These are phyloP conservation scores for Tetrahymena borealis DNA, from an alignment of 73 alveolate species.

Conservation along the genomic window DNA sequence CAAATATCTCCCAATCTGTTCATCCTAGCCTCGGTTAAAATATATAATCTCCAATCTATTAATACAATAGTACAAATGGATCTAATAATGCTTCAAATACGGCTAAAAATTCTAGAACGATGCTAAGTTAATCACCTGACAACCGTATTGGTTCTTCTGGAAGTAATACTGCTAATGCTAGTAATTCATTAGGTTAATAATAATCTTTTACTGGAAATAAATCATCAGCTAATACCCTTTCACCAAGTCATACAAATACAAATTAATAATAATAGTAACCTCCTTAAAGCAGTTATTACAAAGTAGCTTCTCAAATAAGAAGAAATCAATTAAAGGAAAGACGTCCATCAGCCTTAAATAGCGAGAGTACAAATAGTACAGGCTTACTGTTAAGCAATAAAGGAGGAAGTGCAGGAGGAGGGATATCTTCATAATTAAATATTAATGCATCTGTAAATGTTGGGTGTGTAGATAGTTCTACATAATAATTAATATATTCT, in stretches of 20 bases:
- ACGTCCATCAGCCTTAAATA: neutral
- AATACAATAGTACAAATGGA: neutral
- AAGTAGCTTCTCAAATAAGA: neutral
- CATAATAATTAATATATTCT: neutral
- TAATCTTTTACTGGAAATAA: neutral
- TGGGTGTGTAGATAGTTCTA: neutral
- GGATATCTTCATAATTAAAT: neutral
- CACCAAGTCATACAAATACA: neutral
- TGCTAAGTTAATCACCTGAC: neutral
- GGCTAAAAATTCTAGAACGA: too few species aligned
- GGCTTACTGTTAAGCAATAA: neutral
- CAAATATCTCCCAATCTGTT: too few species aligned
- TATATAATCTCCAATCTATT: neutral
- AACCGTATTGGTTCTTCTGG: neutral
- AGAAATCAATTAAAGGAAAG: neutral
- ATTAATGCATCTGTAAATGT: neutral
- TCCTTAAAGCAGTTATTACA: neutral
- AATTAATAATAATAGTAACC: neutral
- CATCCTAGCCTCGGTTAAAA: neutral
- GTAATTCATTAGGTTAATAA: neutral
- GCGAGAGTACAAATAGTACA: neutral
- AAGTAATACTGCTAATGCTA: too few species aligned
- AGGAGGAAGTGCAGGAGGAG: neutral
- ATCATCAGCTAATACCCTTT: neutral
- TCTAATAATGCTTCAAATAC: neutral